These are phyloP conservation scores for Zygotorulaspora mrakii DNA, from an alignment of 1,139 yeast genomes.

Conservation along the genomic window DNA sequence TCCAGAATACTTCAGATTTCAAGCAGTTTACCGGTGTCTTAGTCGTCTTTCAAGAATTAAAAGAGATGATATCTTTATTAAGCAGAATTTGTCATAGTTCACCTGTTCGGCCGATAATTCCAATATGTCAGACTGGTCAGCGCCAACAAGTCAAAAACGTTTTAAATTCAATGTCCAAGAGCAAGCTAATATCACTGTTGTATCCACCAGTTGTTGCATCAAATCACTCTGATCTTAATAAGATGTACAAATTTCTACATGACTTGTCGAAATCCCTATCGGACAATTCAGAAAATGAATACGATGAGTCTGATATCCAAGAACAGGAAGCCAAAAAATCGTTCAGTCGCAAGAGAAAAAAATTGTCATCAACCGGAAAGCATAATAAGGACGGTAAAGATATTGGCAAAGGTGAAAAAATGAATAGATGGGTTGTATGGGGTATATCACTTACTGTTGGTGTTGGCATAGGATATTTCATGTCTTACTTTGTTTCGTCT, in stretches of 20 bases:
- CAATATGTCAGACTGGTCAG: conserved; percentile 31
- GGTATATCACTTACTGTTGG: conserved; percentile 33
- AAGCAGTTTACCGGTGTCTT: conserved; percentile 24
- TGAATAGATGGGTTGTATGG: conserved; percentile 29
- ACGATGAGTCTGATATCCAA: conserved; percentile 21
- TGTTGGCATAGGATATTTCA: conserved; percentile 32
- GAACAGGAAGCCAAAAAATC: conserved; percentile 14
- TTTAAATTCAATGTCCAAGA: conserved; percentile 23
- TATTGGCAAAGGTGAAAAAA: conserved; percentile 9
- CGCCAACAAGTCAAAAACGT: conserved; percentile 27
- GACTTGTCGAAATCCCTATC: conserved; percentile 15
- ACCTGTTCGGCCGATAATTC: conserved; percentile 25
- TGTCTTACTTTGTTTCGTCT: conserved; percentile 21
- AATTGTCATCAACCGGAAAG: conserved; percentile 4
- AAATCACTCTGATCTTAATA: conserved; percentile 24
- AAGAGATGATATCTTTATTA: conserved; percentile 25
- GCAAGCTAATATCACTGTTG: conserved; percentile 22
- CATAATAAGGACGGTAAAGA: conserved; percentile 1
- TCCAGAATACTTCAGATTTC: conserved; percentile 20
- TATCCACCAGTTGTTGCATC: conserved; percentile 28
- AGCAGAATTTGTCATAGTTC: conserved; percentile 25
- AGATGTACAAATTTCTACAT: conserved; percentile 23
- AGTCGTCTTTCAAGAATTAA: conserved; percentile 29
- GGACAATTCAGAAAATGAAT: conserved; percentile 19
- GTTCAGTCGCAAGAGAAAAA: conserved; percentile 11